Base-by-base conservation (phyloP, 2,329 filamentous ascomycete species). In the Fusarium odoratissimum region DNA sequence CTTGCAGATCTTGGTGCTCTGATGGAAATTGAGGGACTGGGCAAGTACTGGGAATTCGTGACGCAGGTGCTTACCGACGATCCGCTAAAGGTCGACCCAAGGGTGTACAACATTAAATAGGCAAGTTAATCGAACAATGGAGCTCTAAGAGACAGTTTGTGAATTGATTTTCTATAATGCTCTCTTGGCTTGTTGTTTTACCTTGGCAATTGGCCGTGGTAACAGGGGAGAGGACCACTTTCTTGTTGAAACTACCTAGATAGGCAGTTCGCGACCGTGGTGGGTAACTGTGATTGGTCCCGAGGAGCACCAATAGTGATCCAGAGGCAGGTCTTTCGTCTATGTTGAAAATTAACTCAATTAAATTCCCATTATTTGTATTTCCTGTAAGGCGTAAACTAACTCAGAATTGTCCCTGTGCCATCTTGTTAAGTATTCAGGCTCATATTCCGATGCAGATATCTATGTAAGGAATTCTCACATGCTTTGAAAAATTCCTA, bases 311-410 rank as follows among this genome's bases (percentile, higher is more conserved):
- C 14, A 13, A 23, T 23, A 4, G 3, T 33, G 16, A 49, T 23
- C 4, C 1, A 1, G 5, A 3, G 30, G 12, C 8, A 8, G 14
- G 5, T 12, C 8, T 23, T 23, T 11, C 12, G 7, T 11, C 8
- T 8, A n/a, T 6, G 0, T 9, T 9, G 3, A 17, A 23, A 9
- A 0, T 23, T 0, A 16, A 3, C 6, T 16, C 4, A 31, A 12
- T 17, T 8, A 2, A 30, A 14, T 17, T 30, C 9, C 8, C 21
- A 17, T n/a, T 3, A 1, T 16, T 17, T 48, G 0, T 3, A 6
- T 16, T 16, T 6, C 3, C 4, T 17, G 4, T n/a, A 2, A 2
- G n/a, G 5, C 9, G 1, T 11, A 2, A 6, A 2, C 8, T 12
- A 4, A 17, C 4, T 12, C 3, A n/a, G n/a, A 12, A 16, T 17